A percentile compares a stretch with the other conserved stretches of the same genome.
Evolutionary conservation across 148 eudicot genomes (phyloP).

Genomic region (Cornus kousa): DNA sequence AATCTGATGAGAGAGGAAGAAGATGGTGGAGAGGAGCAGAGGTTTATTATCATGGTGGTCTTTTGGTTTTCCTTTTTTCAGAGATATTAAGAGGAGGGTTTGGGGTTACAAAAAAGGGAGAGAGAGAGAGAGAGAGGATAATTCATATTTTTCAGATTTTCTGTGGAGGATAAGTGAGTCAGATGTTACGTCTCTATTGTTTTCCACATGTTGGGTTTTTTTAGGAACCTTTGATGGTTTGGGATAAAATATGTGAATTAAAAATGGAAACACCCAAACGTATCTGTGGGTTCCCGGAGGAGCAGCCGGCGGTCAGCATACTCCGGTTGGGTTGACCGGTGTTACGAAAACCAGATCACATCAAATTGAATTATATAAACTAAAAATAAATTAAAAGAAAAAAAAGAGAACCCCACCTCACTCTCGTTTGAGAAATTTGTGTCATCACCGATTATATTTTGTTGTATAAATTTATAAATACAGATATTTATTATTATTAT

Average conservation of each 20-base stretch:
- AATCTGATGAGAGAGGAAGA: conserved; percentile 24
- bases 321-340: too few relatives aligned
- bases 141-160: conserved; percentile 34
- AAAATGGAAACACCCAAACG: neutral
- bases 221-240: neutral
- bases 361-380: too few relatives aligned
- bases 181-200: too few relatives aligned
- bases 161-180: conserved; percentile 27
- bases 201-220: neutral
- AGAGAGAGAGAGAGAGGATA: conserved; percentile 31
- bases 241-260: neutral
- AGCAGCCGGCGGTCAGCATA: neutral
- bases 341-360: too few relatives aligned
- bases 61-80: neutral
- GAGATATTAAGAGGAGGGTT: neutral
- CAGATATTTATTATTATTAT: too few relatives aligned
- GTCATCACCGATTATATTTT: too few relatives aligned
- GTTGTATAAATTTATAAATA: too few relatives aligned
- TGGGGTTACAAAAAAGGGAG: neutral
- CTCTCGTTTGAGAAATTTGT: too few relatives aligned
- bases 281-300: neutral
- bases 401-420: too few relatives aligned
- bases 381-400: too few relatives aligned
- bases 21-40: conserved; percentile 33
- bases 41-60: conserved; percentile 36